Base-by-base conservation (phyloP, 495 filamentous ascomycete species). In the Xylaria castorea region DNA sequence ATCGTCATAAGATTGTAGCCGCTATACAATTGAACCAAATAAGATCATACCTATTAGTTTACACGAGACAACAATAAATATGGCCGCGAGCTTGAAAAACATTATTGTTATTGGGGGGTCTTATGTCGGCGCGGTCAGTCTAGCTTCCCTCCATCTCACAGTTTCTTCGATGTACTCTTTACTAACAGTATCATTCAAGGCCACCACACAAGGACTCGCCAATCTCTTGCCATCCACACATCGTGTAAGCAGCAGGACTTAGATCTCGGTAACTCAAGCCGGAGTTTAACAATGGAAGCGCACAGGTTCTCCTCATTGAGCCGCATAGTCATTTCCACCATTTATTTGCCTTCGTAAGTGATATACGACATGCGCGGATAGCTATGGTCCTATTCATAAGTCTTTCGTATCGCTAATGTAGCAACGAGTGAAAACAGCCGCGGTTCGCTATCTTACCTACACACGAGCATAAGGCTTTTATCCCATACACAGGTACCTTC, bases 401-500 rank as follows among this genome's bases (percentile, higher is more conserved):
- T 16, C 7, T 16, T 25, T 27, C 3, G n/a, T 55, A 38, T 57
- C 14, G 34, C 50, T 57, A 42, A 44, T 30, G 1, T 30, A 27
- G 8, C 22, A 22, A 67, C 30, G 65, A 67, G 16, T 58, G 9
- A 38, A 32, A 57, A 36, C 60, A 87, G 85, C 86, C 86, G 42
- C 85, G 86, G 3, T 88, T 87, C 73, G 83, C 86, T 14, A 80
- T 87, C 20, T 70, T 85, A 25, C 80, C 83, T 0, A 79, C 80
- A 22, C 80, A 88, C 44, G 86, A 88, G 68, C 85, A 89, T 70
- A 89, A 88, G 70, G 87, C 87, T 1, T 89, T 90, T 74, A 86
- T 88, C 61, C 86, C 86, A 0, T 87, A 87, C 75, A 81, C 74
- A 27, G 74, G 76, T 12, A 73, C 85, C 30, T 87, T 86, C 69